Percentiles rank a stretch among this genome's conserved stretches.
Evolutionary conservation across 768 basidiomycete species (phyloP).

Genomic region (Pulveroboletus sp.): DNA sequence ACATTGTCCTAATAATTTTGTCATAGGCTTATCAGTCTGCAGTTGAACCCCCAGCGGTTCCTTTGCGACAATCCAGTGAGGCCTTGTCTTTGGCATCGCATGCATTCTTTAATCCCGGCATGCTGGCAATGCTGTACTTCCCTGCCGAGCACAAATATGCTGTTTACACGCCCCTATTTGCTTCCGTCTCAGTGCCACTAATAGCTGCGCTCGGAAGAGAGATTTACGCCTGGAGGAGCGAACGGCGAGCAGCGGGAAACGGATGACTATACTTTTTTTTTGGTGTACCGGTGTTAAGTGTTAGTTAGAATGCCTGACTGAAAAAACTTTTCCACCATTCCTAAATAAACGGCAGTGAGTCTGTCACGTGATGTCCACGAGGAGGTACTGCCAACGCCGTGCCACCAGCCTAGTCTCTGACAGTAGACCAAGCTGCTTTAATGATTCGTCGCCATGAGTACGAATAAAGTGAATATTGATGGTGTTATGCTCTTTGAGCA

Average conservation of each 20-base stretch:
- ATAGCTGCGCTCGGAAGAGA: constrained; percentile 72
- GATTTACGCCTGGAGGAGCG: constrained; percentile 53
- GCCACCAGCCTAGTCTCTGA: too few relatives aligned
- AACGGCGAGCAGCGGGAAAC: constrained; percentile 9
- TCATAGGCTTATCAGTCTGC: constrained; percentile 22
- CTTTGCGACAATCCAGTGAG: constrained; percentile 55
- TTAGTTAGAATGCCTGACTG: not conserved
- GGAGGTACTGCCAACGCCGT: constrained; percentile 1
- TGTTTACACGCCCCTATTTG: constrained; percentile 93
- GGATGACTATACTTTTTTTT: constrained; percentile 7
- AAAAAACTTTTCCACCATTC: constrained; percentile 5
- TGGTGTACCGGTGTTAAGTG: constrained; percentile 1
- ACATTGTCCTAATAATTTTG: constrained; percentile 9
- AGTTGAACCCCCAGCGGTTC: constrained; percentile 20
- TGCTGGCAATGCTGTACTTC: constrained; percentile 95
- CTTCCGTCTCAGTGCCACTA: constrained; percentile 81
- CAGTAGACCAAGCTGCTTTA: too few relatives aligned
- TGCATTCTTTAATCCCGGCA: constrained; percentile 95
- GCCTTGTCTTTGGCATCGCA: constrained; percentile 67
- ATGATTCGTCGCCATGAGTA: constrained; percentile 24
- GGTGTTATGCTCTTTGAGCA: constrained; percentile 81
- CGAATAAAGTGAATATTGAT: constrained; percentile 59
- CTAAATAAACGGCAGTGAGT: not conserved
- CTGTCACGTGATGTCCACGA: constrained; percentile 22
- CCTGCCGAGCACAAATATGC: constrained; percentile 98